phyloP scores from a whole-genome alignment of 805 yeast species.

The Clavispora phyllophila region DNA sequence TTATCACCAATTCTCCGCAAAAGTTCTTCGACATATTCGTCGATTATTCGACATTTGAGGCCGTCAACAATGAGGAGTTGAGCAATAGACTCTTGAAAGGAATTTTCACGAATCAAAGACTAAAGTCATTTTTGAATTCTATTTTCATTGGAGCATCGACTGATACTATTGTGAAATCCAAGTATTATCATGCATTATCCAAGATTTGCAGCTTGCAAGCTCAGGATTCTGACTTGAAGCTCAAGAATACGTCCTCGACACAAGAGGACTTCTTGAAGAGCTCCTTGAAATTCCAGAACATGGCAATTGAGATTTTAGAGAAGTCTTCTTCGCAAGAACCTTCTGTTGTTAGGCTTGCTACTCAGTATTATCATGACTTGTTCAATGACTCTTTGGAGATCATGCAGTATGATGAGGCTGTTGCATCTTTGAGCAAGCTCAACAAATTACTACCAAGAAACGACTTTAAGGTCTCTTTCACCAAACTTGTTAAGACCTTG shows the following conservation, averaged over 20 bases:
- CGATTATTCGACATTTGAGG: constrained; percentile 18
- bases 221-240: not conserved
- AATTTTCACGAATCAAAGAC: constrained; percentile 11
- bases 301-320: constrained; percentile 20
- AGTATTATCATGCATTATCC: constrained; percentile 27
- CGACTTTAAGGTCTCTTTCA: constrained; percentile 16
- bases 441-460: constrained; percentile 1
- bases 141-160: constrained; percentile 14
- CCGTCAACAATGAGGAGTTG: constrained; percentile 6
- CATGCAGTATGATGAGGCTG: constrained; percentile 9
- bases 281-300: constrained; percentile 23
- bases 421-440: constrained; percentile 6
- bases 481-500: constrained; percentile 23
- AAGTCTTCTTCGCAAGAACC: not conserved
- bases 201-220: constrained; percentile 3
- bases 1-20: constrained; percentile 24
- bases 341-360: constrained; percentile 1
- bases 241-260: not conserved
- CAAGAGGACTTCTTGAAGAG: constrained; percentile 14
- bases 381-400: constrained; percentile 10
- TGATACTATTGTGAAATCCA: constrained; percentile 14
- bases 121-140: constrained; percentile 19
- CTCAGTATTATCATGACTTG: constrained; percentile 7
- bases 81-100: constrained; percentile 11
- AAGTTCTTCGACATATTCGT: constrained; percentile 20